Percentiles rank a stretch among this genome's conserved stretches.
These are phyloP conservation scores for Allodekkera sacchari DNA, from an alignment of 805 yeast genomes.

Conservation along the genomic window DNA sequence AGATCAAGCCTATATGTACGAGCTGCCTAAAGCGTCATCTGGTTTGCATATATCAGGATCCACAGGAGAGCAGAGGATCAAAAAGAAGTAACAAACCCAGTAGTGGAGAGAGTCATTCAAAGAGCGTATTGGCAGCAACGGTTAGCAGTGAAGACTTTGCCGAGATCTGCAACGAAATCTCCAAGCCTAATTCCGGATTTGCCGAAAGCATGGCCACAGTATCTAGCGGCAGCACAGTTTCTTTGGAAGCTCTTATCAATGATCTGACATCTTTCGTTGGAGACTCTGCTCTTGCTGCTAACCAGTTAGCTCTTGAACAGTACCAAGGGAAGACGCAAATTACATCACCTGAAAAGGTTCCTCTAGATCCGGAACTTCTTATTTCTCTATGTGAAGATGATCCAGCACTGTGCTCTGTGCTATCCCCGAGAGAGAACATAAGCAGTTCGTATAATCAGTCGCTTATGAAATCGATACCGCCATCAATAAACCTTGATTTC, in stretches of 20 bases:
- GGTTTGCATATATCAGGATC: constrained; percentile 12
- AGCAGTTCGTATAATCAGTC: background rate
- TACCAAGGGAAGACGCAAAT: too few relatives aligned
- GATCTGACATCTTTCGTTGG: too few relatives aligned
- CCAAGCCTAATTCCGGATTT: background rate
- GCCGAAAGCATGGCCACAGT: background rate
- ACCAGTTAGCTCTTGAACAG: too few relatives aligned
- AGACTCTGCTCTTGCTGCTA: too few relatives aligned
- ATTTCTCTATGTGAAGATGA: constrained; percentile 8
- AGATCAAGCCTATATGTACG: constrained; percentile 19
- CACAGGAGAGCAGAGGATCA: too few relatives aligned
- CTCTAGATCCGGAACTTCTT: constrained; percentile 7
- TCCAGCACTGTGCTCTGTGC: too few relatives aligned
- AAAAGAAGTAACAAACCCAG: background rate
- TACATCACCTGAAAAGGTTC: too few relatives aligned
- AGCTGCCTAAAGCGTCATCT: constrained; percentile 18
- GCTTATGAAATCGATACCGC: constrained; percentile 3
- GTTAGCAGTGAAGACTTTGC: background rate
- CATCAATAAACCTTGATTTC: constrained; percentile 10
- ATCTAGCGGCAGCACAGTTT: too few relatives aligned
- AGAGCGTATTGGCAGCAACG: background rate
- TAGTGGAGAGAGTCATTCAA: background rate
- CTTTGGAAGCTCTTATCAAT: too few relatives aligned
- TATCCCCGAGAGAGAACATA: background rate
- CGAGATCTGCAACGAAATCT: background rate